Evolutionary conservation across 164 flowering plant genomes (phyloP), one percentile per base, ranked within the genome.

Genomic region (Kingdonia uniflora): DNA sequence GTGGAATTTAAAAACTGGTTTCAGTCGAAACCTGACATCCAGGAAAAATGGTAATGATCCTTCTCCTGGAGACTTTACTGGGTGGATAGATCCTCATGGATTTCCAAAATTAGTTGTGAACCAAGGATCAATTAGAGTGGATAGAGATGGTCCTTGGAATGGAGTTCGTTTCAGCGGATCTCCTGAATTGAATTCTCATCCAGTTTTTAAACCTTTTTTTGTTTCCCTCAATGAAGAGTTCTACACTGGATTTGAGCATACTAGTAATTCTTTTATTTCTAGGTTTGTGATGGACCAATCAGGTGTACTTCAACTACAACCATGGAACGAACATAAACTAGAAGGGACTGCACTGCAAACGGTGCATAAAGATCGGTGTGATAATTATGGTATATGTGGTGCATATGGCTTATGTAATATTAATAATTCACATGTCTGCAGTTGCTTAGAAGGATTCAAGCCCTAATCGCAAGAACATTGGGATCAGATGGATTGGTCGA

Each of bases 401-500:
- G 14, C 63, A 0, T 57, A 72, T 40, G 76, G 71, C 1, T 24
- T 19, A 11, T 79, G 80, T 45, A 22, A 55, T 46, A 40, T 49
- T 2, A 44, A 50, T 14, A 33, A 42, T 1, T 55, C 71, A 2
- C 68, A 72, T 0, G 22, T 24, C 2, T 79, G 84, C 24, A 51
- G 23, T 19, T 74, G 84, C 54, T 56, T 79, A 56, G 12, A 43
- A 1, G 76, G 79, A 10, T 79, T 66, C 60, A 33, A 8, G 24
- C 84, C 84, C 1, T 68, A 58, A 38, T 43, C 14, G 4, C 35
- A 29, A 16, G 3, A 19, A 14, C 40, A 42, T 6, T 59, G 62
- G 62, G 25, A 33, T n/a, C n/a, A n/a, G 20, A 2, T 25, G 8
- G 29, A 45, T 25, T 51, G 62, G 67, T 48, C 71, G 0, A 54